Evolutionary conservation across 225 moss, liverwort and hornwort genomes (phyloP).

Genomic region (Asterella californica): DNA sequence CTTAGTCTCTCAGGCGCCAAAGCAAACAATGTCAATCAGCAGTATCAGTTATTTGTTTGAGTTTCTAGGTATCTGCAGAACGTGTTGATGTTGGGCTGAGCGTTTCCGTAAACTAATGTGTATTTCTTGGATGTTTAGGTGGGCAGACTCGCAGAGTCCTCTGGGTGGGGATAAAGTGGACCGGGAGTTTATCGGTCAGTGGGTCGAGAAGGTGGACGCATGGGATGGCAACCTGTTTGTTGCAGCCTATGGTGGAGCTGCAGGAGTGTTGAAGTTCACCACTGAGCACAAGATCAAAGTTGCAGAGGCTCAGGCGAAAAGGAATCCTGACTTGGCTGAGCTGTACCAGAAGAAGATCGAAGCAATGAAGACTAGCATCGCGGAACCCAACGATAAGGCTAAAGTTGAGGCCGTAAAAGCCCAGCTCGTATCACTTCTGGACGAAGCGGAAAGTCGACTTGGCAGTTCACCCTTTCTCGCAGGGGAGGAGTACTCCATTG

Average conservation of each 20-base stretch:
- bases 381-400: slow-evolving; percentile 26
- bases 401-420: slow-evolving; percentile 47
- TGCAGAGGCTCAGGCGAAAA: slow-evolving; percentile 58
- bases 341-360: slow-evolving; percentile 50
- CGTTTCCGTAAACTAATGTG: neutral
- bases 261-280: slow-evolving; percentile 37
- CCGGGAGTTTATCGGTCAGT: slow-evolving; percentile 54
- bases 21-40: neutral
- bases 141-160: slow-evolving; percentile 72
- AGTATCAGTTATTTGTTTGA: neutral
- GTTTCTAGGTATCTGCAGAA: neutral
- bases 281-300: slow-evolving; percentile 67
- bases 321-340: slow-evolving; percentile 64
- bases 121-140: slow-evolving; percentile 29
- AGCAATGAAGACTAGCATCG: slow-evolving; percentile 26
- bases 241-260: slow-evolving; percentile 40
- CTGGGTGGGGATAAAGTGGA: slow-evolving; percentile 80
- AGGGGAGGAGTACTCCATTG: slow-evolving; percentile 65
- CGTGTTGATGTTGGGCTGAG: neutral
- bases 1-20: neutral
- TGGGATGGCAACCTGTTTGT: slow-evolving; percentile 76
- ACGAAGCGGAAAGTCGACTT: slow-evolving; percentile 64
- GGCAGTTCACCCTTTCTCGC: slow-evolving; percentile 48
- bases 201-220: slow-evolving; percentile 72
- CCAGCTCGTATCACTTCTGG: slow-evolving; percentile 51